These are phyloP conservation scores for Thyridium curvatum DNA, from an alignment of 2,329 filamentous ascomycete genomes.

Conservation along the genomic window DNA sequence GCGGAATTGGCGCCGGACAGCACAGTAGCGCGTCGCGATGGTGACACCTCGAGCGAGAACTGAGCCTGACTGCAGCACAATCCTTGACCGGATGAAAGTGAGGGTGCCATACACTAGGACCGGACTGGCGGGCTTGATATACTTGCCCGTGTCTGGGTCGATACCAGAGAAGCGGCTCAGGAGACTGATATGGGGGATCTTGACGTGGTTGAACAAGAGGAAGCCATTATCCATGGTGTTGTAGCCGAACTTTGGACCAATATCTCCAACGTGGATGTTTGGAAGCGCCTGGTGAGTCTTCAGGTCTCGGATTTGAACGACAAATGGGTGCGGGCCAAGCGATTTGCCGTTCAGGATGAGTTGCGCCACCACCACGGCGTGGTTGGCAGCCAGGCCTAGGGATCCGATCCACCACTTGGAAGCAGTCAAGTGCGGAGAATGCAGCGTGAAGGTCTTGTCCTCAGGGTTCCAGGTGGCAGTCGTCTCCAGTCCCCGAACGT, in stretches of 20 bases:
- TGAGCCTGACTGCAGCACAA: slow-evolving; percentile 66
- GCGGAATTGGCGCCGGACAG: slow-evolving; percentile 72
- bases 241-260: slow-evolving; percentile 75
- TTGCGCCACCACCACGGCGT: slow-evolving; percentile 75
- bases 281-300: slow-evolving; percentile 64
- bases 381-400: slow-evolving; percentile 67
- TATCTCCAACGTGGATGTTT: slow-evolving; percentile 70
- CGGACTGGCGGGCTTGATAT: slow-evolving; percentile 59
- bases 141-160: slow-evolving; percentile 62
- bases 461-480: slow-evolving; percentile 67
- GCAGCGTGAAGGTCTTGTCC: slow-evolving; percentile 68
- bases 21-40: slow-evolving; percentile 68
- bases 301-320: slow-evolving; percentile 66
- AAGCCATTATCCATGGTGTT: slow-evolving; percentile 82
- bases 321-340: slow-evolving; percentile 71
- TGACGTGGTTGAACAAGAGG: slow-evolving; percentile 69
- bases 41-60: slow-evolving; percentile 71
- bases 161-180: slow-evolving; percentile 64
- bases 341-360: slow-evolving; percentile 61
- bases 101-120: slow-evolving; percentile 69
- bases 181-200: slow-evolving; percentile 70
- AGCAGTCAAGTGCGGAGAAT: slow-evolving; percentile 67
- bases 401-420: slow-evolving; percentile 86
- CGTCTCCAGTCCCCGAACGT: slow-evolving; percentile 67
- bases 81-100: slow-evolving; percentile 68